Conservation (phyloP, 2,329 filamentous ascomycete genomes). For the Dothistroma septosporum region DNA sequence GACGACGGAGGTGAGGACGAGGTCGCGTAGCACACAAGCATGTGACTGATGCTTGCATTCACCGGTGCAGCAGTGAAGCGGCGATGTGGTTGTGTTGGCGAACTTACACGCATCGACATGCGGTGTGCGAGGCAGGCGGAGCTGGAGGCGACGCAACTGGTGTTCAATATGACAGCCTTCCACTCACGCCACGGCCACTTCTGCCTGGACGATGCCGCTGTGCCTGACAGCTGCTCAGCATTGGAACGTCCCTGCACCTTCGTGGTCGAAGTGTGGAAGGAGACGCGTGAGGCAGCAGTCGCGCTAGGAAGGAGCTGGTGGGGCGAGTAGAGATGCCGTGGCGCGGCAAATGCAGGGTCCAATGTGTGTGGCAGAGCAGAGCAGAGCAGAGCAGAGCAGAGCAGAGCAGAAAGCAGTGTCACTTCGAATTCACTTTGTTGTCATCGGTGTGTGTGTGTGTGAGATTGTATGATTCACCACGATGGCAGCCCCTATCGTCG, state of each 20-base stretch:
- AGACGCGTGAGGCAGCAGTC: not conserved
- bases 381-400: too few species aligned
- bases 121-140: not conserved
- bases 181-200: not conserved
- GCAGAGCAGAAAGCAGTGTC: not conserved
- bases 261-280: not conserved
- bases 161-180: not conserved
- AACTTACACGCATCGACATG: not conserved
- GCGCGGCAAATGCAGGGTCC: too few species aligned
- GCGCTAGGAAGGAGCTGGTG: not conserved
- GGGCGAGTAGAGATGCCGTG: too few species aligned
- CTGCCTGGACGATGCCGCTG: not conserved
- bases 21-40: not conserved
- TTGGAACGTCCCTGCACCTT: not conserved
- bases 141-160: too few species aligned
- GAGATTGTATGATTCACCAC: not conserved
- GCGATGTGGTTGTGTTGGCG: not conserved
- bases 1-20: not conserved
- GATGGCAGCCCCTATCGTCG: constrained; percentile 12
- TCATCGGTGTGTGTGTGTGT: too few species aligned
- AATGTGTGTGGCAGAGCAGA: not conserved
- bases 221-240: not conserved
- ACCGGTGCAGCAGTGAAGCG: not conserved
- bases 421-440: not conserved
- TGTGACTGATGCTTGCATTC: not conserved